Evolutionary conservation across 2,329 filamentous ascomycete species (phyloP).

Genomic region (Fusarium sp.): DNA sequence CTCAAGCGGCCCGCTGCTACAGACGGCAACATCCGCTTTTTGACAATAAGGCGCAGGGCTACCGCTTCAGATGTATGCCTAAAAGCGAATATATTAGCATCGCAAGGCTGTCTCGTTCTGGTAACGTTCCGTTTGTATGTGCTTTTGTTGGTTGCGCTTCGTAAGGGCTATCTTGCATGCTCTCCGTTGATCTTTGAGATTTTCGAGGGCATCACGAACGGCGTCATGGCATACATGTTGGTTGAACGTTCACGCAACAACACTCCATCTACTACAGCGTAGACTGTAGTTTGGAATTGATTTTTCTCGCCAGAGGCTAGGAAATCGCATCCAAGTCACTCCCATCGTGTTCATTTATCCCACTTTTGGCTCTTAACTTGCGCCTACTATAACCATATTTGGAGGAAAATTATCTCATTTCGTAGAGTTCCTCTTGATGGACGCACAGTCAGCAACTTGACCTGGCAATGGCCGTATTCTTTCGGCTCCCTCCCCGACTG

Average conservation of each 20-base stretch:
- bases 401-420: neutral
- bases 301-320: too few species aligned
- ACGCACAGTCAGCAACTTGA: neutral
- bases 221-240: neutral
- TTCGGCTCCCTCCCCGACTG: neutral
- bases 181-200: neutral
- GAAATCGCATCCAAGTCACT: too few species aligned
- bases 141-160: too few species aligned
- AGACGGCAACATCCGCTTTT: constrained; percentile 23
- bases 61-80: neutral
- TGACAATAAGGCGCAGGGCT: neutral
- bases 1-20: constrained; percentile 23
- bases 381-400: neutral
- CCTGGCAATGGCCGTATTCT: neutral
- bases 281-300: neutral
- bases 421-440: neutral
- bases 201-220: neutral
- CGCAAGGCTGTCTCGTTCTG: constrained; percentile 1
- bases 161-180: too few species aligned
- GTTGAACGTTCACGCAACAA: neutral
- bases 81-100: neutral
- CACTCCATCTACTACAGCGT: neutral
- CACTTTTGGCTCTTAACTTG: neutral
- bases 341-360: neutral
- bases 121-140: neutral